phyloP scores from a whole-genome alignment of 2,329 filamentous ascomycete species.

The Pestalotiopsis sp. region DNA sequence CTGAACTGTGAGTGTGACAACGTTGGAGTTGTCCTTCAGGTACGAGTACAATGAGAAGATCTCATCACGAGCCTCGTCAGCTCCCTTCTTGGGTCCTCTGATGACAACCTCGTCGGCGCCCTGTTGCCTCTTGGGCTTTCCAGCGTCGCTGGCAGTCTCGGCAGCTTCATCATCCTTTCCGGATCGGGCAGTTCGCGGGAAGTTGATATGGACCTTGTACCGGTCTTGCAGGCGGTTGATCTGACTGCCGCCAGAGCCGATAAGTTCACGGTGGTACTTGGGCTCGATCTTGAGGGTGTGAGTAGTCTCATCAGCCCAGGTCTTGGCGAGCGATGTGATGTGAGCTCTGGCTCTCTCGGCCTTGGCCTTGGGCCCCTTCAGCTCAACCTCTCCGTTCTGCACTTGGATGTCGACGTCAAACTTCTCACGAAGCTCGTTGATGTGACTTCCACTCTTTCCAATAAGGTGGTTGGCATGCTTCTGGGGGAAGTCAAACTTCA shows the following conservation, averaged over 20 bases:
- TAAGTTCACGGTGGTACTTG: constrained; percentile 91
- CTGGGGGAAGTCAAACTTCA: constrained; percentile 90
- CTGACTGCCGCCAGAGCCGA: constrained; percentile 82
- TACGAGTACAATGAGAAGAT: constrained; percentile 87
- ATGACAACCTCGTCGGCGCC: constrained; percentile 85
- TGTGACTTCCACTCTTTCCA: constrained; percentile 67
- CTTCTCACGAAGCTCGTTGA: constrained; percentile 64
- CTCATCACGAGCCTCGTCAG: constrained; percentile 89
- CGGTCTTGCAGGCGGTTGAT: constrained; percentile 91
- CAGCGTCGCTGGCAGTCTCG: constrained; percentile 69
- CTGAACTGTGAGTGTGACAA: constrained; percentile 78
- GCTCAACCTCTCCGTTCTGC: constrained; percentile 88
- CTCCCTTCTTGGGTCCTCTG: constrained; percentile 88
- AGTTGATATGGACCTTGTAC: constrained; percentile 94
- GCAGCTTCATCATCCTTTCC: constrained; percentile 68
- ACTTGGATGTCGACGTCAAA: constrained; percentile 81
- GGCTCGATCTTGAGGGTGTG: constrained; percentile 87
- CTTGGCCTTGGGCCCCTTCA: constrained; percentile 95
- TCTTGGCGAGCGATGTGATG: constrained; percentile 76
- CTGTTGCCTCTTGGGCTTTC: constrained; percentile 69
- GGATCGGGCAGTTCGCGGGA: constrained; percentile 70
- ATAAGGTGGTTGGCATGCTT: constrained; percentile 88
- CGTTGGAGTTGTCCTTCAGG: constrained; percentile 82
- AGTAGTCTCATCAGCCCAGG: constrained; percentile 87
- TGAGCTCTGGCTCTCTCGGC: constrained; percentile 82